Conservation (phyloP, 140 eudicot species). For the Senecio squalidus region DNA sequence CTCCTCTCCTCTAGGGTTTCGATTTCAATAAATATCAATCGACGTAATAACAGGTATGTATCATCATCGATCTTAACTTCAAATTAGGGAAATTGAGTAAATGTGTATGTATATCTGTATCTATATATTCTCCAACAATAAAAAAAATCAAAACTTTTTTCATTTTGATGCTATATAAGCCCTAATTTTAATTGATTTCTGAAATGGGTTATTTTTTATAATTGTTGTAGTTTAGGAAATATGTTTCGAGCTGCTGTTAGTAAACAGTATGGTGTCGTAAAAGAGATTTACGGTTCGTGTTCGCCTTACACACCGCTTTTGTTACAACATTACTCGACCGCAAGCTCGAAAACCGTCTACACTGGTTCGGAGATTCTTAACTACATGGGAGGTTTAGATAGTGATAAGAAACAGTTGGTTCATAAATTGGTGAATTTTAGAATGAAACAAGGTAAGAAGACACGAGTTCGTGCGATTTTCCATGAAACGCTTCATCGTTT, state of each 20-base stretch:
- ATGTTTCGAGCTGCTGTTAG: constrained; percentile 30
- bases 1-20: too few species aligned
- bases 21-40: too few species aligned
- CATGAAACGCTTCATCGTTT: constrained; percentile 26
- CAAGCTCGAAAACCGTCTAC: constrained; percentile 24
- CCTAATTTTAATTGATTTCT: neutral
- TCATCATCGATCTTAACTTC: too few species aligned
- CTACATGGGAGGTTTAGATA: constrained; percentile 33
- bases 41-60: too few species aligned
- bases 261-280: constrained; percentile 7
- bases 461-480: constrained; percentile 29
- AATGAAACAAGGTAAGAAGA: constrained; percentile 36
- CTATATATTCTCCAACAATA: too few species aligned
- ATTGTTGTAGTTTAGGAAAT: neutral
- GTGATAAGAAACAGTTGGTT: constrained; percentile 25
- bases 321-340: constrained; percentile 17
- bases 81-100: too few species aligned
- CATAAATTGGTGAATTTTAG: constrained; percentile 27
- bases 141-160: too few species aligned
- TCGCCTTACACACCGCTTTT: constrained; percentile 7
- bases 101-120: too few species aligned
- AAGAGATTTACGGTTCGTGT: constrained; percentile 13
- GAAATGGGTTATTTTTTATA: neutral
- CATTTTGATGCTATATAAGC: neutral
- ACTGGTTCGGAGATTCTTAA: constrained; percentile 34